A percentile compares a stretch with the other conserved stretches of the same genome.
These are phyloP conservation scores for Xylaria sp. DNA, from an alignment of 2,329 filamentous ascomycete species.

Conservation along the genomic window DNA sequence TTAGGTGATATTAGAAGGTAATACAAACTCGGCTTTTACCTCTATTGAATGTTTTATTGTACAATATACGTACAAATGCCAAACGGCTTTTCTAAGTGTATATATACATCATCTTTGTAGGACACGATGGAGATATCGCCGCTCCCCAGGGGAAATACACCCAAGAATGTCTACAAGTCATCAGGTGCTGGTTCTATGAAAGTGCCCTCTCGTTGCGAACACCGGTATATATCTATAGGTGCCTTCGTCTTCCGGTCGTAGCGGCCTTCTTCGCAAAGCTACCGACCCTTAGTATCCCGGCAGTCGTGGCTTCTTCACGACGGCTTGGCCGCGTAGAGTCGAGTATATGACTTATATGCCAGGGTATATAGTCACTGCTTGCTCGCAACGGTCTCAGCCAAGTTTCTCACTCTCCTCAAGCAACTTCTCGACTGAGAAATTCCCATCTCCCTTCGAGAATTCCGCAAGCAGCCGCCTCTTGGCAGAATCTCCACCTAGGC, in stretches of 20 bases:
- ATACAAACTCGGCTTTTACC: not conserved
- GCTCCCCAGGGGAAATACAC: not conserved
- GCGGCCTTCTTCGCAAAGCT: not conserved
- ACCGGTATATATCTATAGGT: not conserved
- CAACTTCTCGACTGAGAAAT: constrained; percentile 85
- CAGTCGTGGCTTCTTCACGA: not conserved
- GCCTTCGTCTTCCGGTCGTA: not conserved
- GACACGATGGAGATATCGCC: not conserved
- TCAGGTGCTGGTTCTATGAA: not conserved
- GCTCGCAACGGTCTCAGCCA: constrained; percentile 50
- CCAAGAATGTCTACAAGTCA: not conserved
- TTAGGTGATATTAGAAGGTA: not conserved
- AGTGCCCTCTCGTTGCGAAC: not conserved
- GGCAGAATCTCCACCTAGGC: constrained; percentile 66
- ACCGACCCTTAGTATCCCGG: not conserved
- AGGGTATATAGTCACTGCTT: not conserved
- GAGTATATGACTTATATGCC: not conserved
- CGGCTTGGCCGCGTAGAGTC: not conserved
- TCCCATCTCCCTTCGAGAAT: constrained; percentile 81
- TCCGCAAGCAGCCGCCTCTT: constrained; percentile 79
- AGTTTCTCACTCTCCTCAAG: constrained; percentile 90
- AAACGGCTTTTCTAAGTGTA: constrained; percentile 9
- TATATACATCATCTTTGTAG: constrained; percentile 1
- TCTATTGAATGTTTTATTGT: not conserved
- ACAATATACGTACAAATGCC: constrained; percentile 14